Conservation (phyloP, 257 asterid genomes). For the Salvia splendens region DNA sequence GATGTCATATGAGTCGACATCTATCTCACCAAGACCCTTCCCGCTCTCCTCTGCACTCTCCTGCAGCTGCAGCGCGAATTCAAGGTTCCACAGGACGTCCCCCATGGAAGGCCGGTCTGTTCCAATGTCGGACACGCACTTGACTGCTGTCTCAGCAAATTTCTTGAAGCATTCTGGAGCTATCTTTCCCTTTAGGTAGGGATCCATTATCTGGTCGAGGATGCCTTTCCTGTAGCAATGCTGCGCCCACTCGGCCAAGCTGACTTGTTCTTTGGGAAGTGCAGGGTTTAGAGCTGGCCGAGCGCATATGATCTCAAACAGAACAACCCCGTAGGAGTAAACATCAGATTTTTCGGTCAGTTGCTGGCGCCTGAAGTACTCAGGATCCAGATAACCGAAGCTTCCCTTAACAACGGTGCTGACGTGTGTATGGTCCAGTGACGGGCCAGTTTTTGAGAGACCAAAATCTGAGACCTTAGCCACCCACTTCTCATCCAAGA, state of each 20-base stretch:
- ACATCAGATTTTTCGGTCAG: slow-evolving; percentile 85
- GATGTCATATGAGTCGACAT: slow-evolving; percentile 42
- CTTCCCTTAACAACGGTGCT: slow-evolving; percentile 89
- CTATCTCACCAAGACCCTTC: slow-evolving; percentile 50
- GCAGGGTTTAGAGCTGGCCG: slow-evolving; percentile 81
- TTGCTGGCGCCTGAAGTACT: slow-evolving; percentile 84
- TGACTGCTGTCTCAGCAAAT: slow-evolving; percentile 83
- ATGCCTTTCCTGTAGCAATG: slow-evolving; percentile 80
- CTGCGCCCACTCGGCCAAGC: slow-evolving; percentile 89
- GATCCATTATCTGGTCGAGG: slow-evolving; percentile 72
- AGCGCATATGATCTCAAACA: slow-evolving; percentile 81
- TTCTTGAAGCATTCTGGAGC: slow-evolving; percentile 90
- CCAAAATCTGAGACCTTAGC: slow-evolving; percentile 94
- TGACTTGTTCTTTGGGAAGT: slow-evolving; percentile 83
- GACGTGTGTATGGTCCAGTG: slow-evolving; percentile 82
- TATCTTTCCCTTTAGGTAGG: slow-evolving; percentile 85
- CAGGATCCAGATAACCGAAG: slow-evolving; percentile 91
- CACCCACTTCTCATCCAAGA: slow-evolving; percentile 86
- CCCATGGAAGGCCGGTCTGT: slow-evolving; percentile 91
- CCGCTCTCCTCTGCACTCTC: slow-evolving; percentile 93
- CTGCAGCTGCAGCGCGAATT: slow-evolving; percentile 86
- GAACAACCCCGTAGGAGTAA: slow-evolving; percentile 77
- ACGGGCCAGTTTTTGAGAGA: slow-evolving; percentile 83
- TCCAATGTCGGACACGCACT: slow-evolving; percentile 81
- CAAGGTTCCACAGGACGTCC: slow-evolving; percentile 91